phyloP scores from a whole-genome alignment of 495 filamentous ascomycete species.

The Ramalina intermedia region DNA sequence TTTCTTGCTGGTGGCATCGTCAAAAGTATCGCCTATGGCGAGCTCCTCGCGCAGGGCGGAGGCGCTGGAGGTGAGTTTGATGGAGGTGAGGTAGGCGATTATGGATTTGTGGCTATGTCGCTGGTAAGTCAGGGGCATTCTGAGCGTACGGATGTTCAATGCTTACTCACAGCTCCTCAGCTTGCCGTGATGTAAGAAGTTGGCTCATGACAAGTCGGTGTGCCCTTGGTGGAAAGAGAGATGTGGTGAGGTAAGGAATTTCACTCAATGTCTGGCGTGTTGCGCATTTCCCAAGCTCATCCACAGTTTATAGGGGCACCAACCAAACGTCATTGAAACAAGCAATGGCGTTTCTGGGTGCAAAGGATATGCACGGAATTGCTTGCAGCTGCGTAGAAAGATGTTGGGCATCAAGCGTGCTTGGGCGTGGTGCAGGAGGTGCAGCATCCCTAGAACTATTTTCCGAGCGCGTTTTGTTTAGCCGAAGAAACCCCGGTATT shows the following conservation, averaged over 20 bases:
- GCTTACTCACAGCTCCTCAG: conserved; percentile 68
- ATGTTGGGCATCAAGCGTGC: too few relatives aligned
- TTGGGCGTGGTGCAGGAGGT: too few relatives aligned
- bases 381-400: too few relatives aligned
- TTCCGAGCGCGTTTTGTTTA: too few relatives aligned
- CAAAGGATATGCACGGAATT: too few relatives aligned
- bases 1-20: conserved; percentile 65
- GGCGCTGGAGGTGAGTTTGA: conserved; percentile 51
- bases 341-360: too few relatives aligned
- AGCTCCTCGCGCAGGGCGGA: conserved; percentile 41
- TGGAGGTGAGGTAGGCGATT: conserved; percentile 72
- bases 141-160: neutral
- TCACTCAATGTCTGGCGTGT: too few relatives aligned
- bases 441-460: too few relatives aligned
- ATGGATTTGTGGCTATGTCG: conserved; percentile 67
- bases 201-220: conserved; percentile 45
- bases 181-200: conserved; percentile 65
- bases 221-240: neutral
- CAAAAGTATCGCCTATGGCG: conserved; percentile 37
- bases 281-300: too few relatives aligned
- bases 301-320: too few relatives aligned
- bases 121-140: conserved; percentile 3
- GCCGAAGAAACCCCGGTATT: too few relatives aligned
- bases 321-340: too few relatives aligned
- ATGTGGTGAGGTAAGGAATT: neutral